Evolutionary conservation across 106 monocot species (phyloP).

Genomic region (Acorus gramineus): DNA sequence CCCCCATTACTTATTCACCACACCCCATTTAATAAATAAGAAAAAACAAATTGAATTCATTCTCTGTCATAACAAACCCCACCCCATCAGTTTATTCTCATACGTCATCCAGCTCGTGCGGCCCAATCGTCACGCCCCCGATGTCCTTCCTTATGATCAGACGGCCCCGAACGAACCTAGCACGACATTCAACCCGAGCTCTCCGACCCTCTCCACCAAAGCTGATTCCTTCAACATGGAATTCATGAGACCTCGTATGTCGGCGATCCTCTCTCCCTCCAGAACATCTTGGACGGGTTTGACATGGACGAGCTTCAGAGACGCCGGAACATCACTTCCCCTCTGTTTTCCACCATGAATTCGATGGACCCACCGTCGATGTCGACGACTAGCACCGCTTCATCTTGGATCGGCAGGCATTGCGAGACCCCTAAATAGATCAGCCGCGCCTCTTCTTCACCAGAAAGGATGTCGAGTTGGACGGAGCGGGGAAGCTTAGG

Average conservation of each 20-base stretch:
- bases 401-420: slow-evolving; percentile 9
- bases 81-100: neutral
- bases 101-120: neutral
- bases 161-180: slow-evolving; percentile 16
- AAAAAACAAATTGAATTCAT: too few species aligned
- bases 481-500: slow-evolving; percentile 2
- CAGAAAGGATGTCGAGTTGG: slow-evolving; percentile 7
- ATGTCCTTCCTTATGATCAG: slow-evolving; percentile 9
- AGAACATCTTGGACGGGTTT: slow-evolving; percentile 5
- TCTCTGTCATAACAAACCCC: too few species aligned
- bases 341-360: slow-evolving; percentile 4
- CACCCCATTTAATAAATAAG: too few species aligned
- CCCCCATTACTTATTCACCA: too few species aligned
- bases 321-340: slow-evolving; percentile 13
- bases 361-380: slow-evolving; percentile 30
- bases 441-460: slow-evolving; percentile 12
- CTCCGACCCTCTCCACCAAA: neutral
- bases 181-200: slow-evolving; percentile 12
- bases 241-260: slow-evolving; percentile 5
- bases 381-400: slow-evolving; percentile 9
- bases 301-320: slow-evolving; percentile 17
- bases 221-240: slow-evolving; percentile 1
- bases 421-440: slow-evolving; percentile 15
- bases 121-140: slow-evolving; percentile 7
- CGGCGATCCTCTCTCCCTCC: neutral